Base-by-base conservation (phyloP, 2,329 filamentous ascomycete species). In the Phialophora chinensis region DNA sequence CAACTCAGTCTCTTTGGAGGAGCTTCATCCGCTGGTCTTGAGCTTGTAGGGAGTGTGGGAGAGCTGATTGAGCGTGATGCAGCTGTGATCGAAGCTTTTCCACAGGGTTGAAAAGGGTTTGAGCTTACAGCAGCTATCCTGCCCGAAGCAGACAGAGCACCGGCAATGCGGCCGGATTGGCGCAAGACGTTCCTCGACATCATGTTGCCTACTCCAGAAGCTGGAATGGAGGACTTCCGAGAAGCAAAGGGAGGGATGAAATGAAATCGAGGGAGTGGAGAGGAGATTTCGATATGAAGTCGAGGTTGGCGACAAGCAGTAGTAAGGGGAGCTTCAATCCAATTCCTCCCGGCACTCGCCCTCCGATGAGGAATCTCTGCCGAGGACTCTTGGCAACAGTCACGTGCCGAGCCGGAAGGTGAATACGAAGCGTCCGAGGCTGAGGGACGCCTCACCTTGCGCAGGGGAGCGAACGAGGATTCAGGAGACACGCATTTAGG, bases 171-270 rank as follows among this genome's bases (percentile, higher is more conserved):
- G 86, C 91, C 91, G 83, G 93, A 96, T 88, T 96, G 93, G 87
- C 93, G 90, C 85, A 98, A 88, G 87, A 94, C 93, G 90, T 91
- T 96, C 86, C 94, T 92, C 88, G 97, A 96, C 94, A 98, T 97
- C 85, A 82, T 87, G 81, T 81, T 79, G 85, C 83, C 81, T 81
- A 75, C 78, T 70, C 72, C 63, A 65, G 71, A 72, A 73, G 71
- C 70, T 71, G 49, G 35, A 63, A 42, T 59, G 50, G 66, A 61
- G 53, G 49, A 64, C 66, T 67, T 68, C 62, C 66, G 60, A 69
- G 67, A 66, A 63, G 67, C 60, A 66, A 60, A 55, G 63, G 60
- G 62, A 62, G 61, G 42, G 55, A 58, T 60, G 59, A 73, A 71
- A 73, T 74, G 74, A 78, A 78, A 76, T 75, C 77, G 76, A 78